Conservation (phyloP, 1,284 basidiomycete species). For the Puccinia novopanici region DNA sequence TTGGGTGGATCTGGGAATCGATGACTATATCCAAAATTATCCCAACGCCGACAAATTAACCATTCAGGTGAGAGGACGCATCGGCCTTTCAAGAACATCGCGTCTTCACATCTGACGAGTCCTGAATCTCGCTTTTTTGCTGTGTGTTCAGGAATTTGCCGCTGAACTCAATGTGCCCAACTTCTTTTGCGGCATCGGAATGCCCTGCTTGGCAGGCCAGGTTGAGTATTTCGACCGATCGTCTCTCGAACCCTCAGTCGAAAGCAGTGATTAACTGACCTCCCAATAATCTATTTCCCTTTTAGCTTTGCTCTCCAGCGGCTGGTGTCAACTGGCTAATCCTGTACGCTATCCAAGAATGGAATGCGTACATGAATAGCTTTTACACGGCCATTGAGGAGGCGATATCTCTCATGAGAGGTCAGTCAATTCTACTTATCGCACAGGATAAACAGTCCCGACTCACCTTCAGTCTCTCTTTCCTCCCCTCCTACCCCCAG, state of each 20-base stretch:
- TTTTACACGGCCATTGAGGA: constrained; percentile 46
- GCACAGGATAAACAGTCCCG: not conserved
- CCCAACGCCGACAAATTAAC: constrained; percentile 42
- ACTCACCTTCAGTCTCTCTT: not conserved
- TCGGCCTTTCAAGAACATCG: not conserved
- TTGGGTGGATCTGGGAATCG: constrained; percentile 40
- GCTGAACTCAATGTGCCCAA: constrained; percentile 46
- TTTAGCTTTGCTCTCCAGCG: constrained; percentile 46
- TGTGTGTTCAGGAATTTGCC: constrained; percentile 34
- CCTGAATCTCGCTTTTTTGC: not conserved
- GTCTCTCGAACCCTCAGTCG: not conserved
- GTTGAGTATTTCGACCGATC: not conserved
- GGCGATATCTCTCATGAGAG: constrained; percentile 35
- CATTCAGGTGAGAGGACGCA: constrained; percentile 30
- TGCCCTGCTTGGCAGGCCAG: constrained; percentile 43
- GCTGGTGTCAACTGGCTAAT: constrained; percentile 48
- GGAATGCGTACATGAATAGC: constrained; percentile 51
- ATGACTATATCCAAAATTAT: constrained; percentile 37
- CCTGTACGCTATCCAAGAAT: constrained; percentile 50
- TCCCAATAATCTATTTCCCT: not conserved
- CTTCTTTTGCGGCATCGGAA: constrained; percentile 46
- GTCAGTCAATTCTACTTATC: not conserved
- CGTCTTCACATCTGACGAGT: not conserved
- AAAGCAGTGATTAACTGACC: not conserved
- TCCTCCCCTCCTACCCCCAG: not conserved